Evolutionary conservation across 148 eudicot species (phyloP).

Genomic region (Amaranthus palmeri): DNA sequence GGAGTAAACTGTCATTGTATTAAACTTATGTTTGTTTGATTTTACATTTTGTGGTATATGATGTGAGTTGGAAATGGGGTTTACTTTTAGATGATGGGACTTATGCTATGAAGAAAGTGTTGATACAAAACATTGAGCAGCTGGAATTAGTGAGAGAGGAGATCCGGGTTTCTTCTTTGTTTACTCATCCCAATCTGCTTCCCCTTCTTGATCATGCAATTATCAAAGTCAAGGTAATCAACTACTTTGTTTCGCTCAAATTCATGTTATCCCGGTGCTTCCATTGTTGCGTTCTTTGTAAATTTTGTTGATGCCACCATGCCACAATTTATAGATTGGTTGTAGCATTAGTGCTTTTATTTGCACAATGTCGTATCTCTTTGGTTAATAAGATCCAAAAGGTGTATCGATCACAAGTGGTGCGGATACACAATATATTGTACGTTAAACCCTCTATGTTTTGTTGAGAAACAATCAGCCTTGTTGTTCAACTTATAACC

Average conservation of each 20-base stretch:
- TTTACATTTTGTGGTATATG: not conserved
- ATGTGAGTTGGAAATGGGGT: conserved; percentile 22
- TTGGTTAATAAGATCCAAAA: conserved; percentile 24
- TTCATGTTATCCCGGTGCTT: too few relatives aligned
- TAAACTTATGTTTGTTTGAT: conserved; percentile 1
- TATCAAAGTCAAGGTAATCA: conserved; percentile 77
- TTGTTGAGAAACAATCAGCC: not conserved
- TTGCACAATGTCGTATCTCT: conserved; percentile 21
- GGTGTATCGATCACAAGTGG: conserved; percentile 21
- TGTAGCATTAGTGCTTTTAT: too few relatives aligned
- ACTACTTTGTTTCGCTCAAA: not conserved
- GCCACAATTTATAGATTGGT: too few relatives aligned
- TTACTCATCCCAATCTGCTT: conserved; percentile 86
- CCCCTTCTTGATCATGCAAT: conserved; percentile 98
- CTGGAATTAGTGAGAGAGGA: conserved; percentile 94
- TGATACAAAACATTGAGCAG: conserved; percentile 87
- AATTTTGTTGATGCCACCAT: too few relatives aligned
- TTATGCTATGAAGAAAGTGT: conserved; percentile 97
- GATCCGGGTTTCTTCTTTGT: conserved; percentile 89
- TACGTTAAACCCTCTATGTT: not conserved
- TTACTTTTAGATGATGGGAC: conserved; percentile 82
- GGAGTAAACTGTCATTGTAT: not conserved
- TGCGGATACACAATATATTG: conserved; percentile 12
- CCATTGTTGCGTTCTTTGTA: too few relatives aligned
- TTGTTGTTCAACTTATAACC: not conserved